Conservation (phyloP, 2,329 filamentous ascomycete genomes). For the Penicillium sp. region DNA sequence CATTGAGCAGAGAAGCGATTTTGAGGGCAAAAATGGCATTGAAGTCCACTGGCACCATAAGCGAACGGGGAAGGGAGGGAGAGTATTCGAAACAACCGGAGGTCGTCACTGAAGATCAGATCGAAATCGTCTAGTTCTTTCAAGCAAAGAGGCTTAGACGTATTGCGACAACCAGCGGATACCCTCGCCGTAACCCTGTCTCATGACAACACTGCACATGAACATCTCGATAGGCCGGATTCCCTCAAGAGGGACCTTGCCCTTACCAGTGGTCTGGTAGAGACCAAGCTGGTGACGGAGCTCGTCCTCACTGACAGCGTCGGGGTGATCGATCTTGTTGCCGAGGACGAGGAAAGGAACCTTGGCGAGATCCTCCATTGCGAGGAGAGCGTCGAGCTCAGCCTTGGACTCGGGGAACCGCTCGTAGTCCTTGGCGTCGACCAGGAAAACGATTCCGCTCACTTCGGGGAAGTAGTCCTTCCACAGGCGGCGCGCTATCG, state of each 20-base stretch:
- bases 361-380: conserved; percentile 96
- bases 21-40: not conserved
- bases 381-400: conserved; percentile 91
- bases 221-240: conserved; percentile 96
- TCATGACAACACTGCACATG: conserved; percentile 99
- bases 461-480: conserved; percentile 98
- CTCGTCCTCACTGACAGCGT: conserved; percentile 94
- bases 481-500: conserved; percentile 83
- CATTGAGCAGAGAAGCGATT: no score
- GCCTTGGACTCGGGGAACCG: conserved; percentile 93
- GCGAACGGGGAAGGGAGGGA: not conserved
- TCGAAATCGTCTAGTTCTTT: not conserved
- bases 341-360: conserved; percentile 95
- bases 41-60: not conserved
- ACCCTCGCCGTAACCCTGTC: conserved; percentile 90
- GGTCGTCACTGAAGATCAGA: not conserved
- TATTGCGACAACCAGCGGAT: conserved; percentile 94
- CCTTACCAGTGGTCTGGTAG: conserved; percentile 96
- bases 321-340: conserved; percentile 99
- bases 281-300: conserved; percentile 88
- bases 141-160: conserved; percentile 62
- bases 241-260: conserved; percentile 88
- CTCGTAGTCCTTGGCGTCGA: conserved; percentile 97
- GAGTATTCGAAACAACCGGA: not conserved
- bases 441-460: conserved; percentile 94